Base-by-base conservation (phyloP, 2,329 filamentous ascomycete species). In the Claviceps sp. region DNA sequence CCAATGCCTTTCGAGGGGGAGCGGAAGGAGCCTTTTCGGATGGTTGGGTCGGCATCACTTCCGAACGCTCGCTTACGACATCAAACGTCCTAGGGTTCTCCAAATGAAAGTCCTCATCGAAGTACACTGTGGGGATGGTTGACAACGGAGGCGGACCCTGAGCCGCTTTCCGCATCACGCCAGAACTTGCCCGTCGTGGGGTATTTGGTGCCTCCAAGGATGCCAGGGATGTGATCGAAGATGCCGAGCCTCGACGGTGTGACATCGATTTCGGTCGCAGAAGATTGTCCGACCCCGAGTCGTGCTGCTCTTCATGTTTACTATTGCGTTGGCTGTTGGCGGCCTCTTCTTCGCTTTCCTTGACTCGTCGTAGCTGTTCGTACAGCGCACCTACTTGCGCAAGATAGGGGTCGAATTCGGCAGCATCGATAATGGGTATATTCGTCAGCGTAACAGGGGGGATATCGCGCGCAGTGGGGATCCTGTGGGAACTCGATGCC, bases 81-180 rank as follows among this genome's bases (percentile, higher is more conserved):
- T 98, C 93, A 64, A 98, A 98, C 0, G 87, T 97, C 49, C 93
- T 81, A 0, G 93, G 93, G 56, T 98, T 97, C 64, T 98, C 93
- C 7, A 98, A 77, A 61, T 89, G 91, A 59, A 98, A 98, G 60
- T 89, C 84, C 38, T 95, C 87, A 51, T 97, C 93, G 60, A 96
- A 96, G 64, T 97, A 98, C 11, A 98, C 87, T 48, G 73, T 79
- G 0, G 93, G 93, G 44, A 98, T 95, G 0, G 90, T 97, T 4
- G 89, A 93, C 30, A 98, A 66, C 0, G 90, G 93, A 1, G 93
- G 89, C 1, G 87, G 82, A 0, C 85, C 85, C 55, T 90, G 85
- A 0, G 76, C 68, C 42, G 75, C 75, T 58, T 83, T 81, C 60
- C 80, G 80, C 52, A 70, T 68, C 56, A 74, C 75, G 19, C 70